Conservation (phyloP, 2,329 filamentous ascomycete species). For the Cladosporium sp. region DNA sequence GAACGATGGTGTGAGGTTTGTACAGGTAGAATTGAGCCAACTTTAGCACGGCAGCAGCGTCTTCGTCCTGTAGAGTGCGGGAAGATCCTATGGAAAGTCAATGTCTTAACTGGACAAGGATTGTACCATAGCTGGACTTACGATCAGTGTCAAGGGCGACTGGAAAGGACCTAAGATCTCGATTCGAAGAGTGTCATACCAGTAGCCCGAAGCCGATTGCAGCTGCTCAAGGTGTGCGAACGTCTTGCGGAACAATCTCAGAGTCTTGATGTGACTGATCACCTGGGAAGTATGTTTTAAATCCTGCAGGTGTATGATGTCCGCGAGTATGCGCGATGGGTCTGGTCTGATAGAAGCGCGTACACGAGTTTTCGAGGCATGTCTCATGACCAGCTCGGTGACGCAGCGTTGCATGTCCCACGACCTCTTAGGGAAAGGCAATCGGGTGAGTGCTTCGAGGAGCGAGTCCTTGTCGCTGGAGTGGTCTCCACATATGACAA, state of each 20-base stretch:
- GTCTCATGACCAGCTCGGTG: neutral
- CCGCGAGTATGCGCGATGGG: neutral
- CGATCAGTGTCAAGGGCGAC: neutral
- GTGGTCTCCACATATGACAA: conserved; percentile 12
- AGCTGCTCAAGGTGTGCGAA: neutral
- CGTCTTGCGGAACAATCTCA: neutral
- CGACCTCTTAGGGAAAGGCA: neutral
- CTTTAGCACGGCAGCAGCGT: no score
- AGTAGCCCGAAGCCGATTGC: neutral
- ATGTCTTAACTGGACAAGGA: no score
- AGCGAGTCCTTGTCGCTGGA: conserved; percentile 8
- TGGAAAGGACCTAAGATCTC: neutral
- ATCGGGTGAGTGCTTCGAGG: conserved; percentile 1
- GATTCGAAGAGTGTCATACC: neutral
- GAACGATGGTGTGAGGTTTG: neutral
- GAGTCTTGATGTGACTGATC: neutral
- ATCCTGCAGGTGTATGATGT: neutral
- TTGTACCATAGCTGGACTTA: neutral
- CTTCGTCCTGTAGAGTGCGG: neutral
- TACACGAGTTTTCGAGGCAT: neutral
- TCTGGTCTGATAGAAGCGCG: neutral
- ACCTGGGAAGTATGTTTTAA: neutral
- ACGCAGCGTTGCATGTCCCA: neutral
- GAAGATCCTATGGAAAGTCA: neutral
- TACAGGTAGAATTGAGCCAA: neutral